Conservation (phyloP, 768 basidiomycete species). For the Amanita rubescens region DNA sequence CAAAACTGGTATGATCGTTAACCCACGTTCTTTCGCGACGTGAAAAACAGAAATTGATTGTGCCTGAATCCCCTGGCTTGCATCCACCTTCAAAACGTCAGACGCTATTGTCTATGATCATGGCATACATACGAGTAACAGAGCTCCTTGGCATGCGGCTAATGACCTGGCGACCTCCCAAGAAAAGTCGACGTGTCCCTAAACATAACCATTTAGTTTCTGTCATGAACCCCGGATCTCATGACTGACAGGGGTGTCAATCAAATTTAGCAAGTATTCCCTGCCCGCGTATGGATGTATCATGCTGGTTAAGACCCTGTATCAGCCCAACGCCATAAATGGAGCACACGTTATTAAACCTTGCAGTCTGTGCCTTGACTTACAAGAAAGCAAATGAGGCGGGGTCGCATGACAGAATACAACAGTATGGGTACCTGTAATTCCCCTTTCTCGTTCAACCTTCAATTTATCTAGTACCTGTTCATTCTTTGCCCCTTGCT, state of each 20-base stretch:
- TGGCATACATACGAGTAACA: slow-evolving; percentile 38
- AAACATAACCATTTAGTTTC: slow-evolving; percentile 2
- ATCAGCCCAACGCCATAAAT: slow-evolving; percentile 1
- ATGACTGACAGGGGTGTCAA: slow-evolving; percentile 80
- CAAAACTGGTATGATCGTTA: slow-evolving; percentile 83
- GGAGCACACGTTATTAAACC: slow-evolving; percentile 31
- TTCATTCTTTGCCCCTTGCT: slow-evolving; percentile 59
- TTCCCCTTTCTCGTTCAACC: slow-evolving; percentile 94
- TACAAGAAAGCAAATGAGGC: slow-evolving; percentile 4
- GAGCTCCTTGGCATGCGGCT: slow-evolving; percentile 89
- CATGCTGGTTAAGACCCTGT: slow-evolving; percentile 49
- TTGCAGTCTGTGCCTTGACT: slow-evolving; percentile 97
- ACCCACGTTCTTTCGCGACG: slow-evolving; percentile 70
- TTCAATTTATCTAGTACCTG: slow-evolving; percentile 92
- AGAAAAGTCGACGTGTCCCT: slow-evolving; percentile 97
- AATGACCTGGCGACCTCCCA: slow-evolving; percentile 94
- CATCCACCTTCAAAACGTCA: slow-evolving; percentile 63
- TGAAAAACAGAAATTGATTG: slow-evolving; percentile 96
- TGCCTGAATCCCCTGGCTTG: slow-evolving; percentile 96
- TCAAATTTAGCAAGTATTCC: slow-evolving; percentile 79
- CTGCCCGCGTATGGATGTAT: slow-evolving; percentile 50
- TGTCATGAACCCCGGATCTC: not conserved
- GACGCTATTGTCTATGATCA: not conserved
- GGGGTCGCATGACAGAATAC: slow-evolving; percentile 1
- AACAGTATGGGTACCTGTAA: slow-evolving; percentile 57